Conservation (phyloP, 768 basidiomycete species). For the Trametes punicea region DNA sequence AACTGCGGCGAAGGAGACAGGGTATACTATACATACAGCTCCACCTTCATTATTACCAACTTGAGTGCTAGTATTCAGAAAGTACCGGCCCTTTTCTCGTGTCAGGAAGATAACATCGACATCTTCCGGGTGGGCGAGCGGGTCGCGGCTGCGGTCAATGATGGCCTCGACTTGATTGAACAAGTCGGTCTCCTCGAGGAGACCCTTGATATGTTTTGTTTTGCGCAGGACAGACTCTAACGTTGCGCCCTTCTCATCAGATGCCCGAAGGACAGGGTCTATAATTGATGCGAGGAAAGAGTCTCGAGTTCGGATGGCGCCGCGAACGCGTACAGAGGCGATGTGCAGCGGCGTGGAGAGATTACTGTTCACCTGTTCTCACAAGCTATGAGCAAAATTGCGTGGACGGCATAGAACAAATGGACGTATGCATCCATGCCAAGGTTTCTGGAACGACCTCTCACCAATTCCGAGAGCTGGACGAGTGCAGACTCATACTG, state of each 20-base stretch:
- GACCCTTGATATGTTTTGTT: slow-evolving; percentile 60
- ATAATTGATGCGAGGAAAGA: slow-evolving; percentile 82
- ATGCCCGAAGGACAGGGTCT: slow-evolving; percentile 39
- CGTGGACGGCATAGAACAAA: not conserved
- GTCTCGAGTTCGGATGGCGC: slow-evolving; percentile 67
- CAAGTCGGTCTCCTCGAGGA: slow-evolving; percentile 71
- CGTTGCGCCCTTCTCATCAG: slow-evolving; percentile 26
- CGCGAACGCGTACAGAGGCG: slow-evolving; percentile 77
- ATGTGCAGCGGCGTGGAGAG: slow-evolving; percentile 64
- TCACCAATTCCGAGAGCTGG: slow-evolving; percentile 61
- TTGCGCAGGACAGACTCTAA: slow-evolving; percentile 70
- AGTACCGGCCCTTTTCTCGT: slow-evolving; percentile 72
- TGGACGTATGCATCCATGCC: not conserved
- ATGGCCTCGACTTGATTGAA: slow-evolving; percentile 66
- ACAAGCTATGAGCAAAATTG: not conserved
- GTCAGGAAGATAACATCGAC: slow-evolving; percentile 81
- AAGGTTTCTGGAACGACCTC: slow-evolving; percentile 21
- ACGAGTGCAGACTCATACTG: slow-evolving; percentile 73
- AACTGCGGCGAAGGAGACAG: no score
- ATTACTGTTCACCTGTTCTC: slow-evolving; percentile 59
- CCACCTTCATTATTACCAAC: slow-evolving; percentile 91
- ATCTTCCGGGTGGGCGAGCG: slow-evolving; percentile 53
- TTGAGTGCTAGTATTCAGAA: slow-evolving; percentile 81
- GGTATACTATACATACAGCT: slow-evolving; percentile 58
- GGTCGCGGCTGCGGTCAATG: slow-evolving; percentile 55